These are phyloP conservation scores for Lecanicillium sp. DNA, from an alignment of 2,329 filamentous ascomycete species.

Conservation along the genomic window DNA sequence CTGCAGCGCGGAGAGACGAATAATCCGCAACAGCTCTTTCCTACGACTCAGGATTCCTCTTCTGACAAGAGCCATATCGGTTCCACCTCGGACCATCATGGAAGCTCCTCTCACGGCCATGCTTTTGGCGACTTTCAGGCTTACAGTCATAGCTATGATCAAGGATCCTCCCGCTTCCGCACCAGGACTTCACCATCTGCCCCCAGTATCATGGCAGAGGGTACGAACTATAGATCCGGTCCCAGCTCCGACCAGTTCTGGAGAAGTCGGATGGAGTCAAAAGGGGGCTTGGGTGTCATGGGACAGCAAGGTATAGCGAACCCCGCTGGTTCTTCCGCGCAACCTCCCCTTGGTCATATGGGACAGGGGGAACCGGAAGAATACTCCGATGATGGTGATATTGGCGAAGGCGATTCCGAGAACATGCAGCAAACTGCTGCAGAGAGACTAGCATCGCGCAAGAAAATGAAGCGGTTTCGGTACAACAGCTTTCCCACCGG, in stretches of 20 bases:
- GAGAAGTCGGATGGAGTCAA: constrained; percentile 2
- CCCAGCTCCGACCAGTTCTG: constrained; percentile 5
- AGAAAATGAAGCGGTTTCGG: constrained; percentile 77
- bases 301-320: constrained; percentile 1
- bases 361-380: constrained; percentile 6
- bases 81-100: not conserved
- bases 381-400: constrained; percentile 12
- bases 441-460: constrained; percentile 50
- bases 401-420: constrained; percentile 8
- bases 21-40: constrained; percentile 11
- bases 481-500: constrained; percentile 30
- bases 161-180: constrained; percentile 8
- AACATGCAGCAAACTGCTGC: constrained; percentile 41
- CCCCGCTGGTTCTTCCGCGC: not conserved
- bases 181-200: constrained; percentile 10
- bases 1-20: not conserved
- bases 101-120: not conserved
- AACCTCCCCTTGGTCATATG: not conserved
- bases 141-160: constrained; percentile 6
- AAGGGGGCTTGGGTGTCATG: not conserved
- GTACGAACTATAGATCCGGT: not conserved
- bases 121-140: constrained; percentile 1
- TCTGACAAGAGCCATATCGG: constrained; percentile 3
- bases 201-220: constrained; percentile 11
- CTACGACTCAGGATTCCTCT: constrained; percentile 3